Percentiles rank a stretch among this genome's conserved stretches.
Evolutionary conservation across 495 filamentous ascomycete genomes (phyloP).

Genomic region (Bacidia gigantensis): DNA sequence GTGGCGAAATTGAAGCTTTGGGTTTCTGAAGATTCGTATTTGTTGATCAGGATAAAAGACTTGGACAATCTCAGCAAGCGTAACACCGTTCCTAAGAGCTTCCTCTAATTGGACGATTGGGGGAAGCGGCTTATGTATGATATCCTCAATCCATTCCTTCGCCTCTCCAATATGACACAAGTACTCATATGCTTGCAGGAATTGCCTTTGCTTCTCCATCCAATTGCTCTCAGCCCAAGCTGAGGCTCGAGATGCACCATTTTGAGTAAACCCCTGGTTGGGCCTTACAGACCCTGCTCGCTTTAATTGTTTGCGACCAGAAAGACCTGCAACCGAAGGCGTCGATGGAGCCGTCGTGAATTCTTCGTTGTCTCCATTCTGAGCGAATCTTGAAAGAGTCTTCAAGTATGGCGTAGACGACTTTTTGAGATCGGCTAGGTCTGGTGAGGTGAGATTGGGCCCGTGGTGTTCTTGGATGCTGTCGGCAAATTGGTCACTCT

Average conservation of each 20-base stretch:
- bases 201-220: constrained; percentile 98
- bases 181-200: constrained; percentile 95
- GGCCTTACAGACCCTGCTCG: constrained; percentile 45
- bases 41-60: constrained; percentile 63
- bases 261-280: constrained; percentile 29
- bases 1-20: constrained; percentile 82
- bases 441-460: constrained; percentile 39
- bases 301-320: constrained; percentile 72
- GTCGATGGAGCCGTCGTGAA: constrained; percentile 60
- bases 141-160: constrained; percentile 97
- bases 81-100: constrained; percentile 83
- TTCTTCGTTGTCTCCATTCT: constrained; percentile 59
- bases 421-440: constrained; percentile 63
- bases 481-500: constrained; percentile 28
- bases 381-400: constrained; percentile 73
- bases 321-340: constrained; percentile 75
- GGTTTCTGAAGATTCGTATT: constrained; percentile 69
- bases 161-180: constrained; percentile 98
- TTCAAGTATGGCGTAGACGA: constrained; percentile 82
- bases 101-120: constrained; percentile 95
- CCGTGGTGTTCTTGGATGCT: constrained; percentile 31
- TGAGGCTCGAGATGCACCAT: constrained; percentile 38
- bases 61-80: constrained; percentile 91
- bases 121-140: constrained; percentile 78
- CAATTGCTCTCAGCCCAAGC: constrained; percentile 80